Conservation (phyloP, 495 filamentous ascomycete genomes). For the Friedmanniomyces simplex region DNA sequence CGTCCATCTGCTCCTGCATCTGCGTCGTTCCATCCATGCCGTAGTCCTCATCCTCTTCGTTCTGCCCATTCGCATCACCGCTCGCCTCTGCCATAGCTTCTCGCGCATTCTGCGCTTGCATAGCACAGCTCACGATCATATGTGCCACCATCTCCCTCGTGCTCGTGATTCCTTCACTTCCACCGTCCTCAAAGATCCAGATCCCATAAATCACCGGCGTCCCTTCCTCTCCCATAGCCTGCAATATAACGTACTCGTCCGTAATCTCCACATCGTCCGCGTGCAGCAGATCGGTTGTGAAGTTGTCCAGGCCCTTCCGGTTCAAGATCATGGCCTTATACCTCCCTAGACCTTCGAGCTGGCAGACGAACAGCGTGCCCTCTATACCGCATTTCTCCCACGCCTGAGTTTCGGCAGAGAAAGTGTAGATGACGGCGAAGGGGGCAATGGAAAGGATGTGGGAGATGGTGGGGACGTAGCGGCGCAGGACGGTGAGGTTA, state of each 20-base stretch:
- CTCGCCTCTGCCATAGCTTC: conserved; percentile 32
- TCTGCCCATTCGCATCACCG: conserved; percentile 1
- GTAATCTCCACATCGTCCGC: conserved; percentile 49
- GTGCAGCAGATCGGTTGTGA: conserved; percentile 40
- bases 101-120: conserved; percentile 39
- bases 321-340: conserved; percentile 54
- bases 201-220: conserved; percentile 43
- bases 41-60: conserved; percentile 23
- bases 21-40: conserved; percentile 4
- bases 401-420: conserved; percentile 44
- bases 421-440: conserved; percentile 70
- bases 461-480: conserved; percentile 58
- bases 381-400: conserved; percentile 76
- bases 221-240: conserved; percentile 25
- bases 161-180: conserved; percentile 12
- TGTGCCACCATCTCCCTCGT: conserved; percentile 44
- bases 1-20: conserved; percentile 4
- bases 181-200: conserved; percentile 51
- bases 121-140: conserved; percentile 46
- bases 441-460: conserved; percentile 64
- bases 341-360: conserved; percentile 27
- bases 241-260: conserved; percentile 51
- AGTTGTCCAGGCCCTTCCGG: conserved; percentile 50
- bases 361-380: conserved; percentile 73
- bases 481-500: conserved; percentile 67